Conservation (phyloP, 192 early-diverging fungal genomes). For the Gigaspora rosea region DNA sequence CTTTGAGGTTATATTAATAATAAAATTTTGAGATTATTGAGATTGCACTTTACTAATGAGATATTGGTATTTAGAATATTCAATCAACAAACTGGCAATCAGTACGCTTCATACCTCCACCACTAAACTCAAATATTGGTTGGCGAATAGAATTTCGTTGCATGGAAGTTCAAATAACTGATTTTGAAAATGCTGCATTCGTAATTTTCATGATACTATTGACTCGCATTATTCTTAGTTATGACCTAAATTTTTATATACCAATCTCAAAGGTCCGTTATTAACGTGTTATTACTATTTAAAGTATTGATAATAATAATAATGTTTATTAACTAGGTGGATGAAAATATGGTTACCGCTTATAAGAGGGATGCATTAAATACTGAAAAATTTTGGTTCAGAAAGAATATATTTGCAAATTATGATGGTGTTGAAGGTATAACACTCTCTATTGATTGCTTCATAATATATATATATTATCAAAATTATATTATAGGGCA, state of each 20-base stretch:
- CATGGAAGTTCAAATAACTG: conserved; percentile 95
- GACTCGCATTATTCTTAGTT: no score
- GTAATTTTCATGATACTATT: conserved; percentile 33
- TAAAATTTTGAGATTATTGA: no score
- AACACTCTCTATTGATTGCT: no score
- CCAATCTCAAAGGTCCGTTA: conserved; percentile 59
- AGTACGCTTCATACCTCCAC: conserved; percentile 97
- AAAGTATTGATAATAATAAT: not conserved
- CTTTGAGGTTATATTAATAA: conserved; percentile 68
- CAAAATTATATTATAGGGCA: conserved; percentile 34
- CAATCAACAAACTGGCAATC: conserved; percentile 99
- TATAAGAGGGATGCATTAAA: conserved; percentile 82
- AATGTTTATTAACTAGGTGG: conserved; percentile 56
- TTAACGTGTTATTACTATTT: not conserved
- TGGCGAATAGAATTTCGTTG: conserved; percentile 98
- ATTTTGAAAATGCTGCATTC: conserved; percentile 97
- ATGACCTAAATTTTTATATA: no score
- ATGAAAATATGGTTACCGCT: conserved; percentile 90
- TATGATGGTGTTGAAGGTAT: not conserved
- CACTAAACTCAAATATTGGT: conserved; percentile 50
- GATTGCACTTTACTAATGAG: no score
- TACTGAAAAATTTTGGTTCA: conserved; percentile 71
- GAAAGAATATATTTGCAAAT: conserved; percentile 35
- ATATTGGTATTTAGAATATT: conserved; percentile 62
- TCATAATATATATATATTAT: no score